Conservation (phyloP, 2,329 filamentous ascomycete genomes). For the Stachybotrys chlorohalonatus region DNA sequence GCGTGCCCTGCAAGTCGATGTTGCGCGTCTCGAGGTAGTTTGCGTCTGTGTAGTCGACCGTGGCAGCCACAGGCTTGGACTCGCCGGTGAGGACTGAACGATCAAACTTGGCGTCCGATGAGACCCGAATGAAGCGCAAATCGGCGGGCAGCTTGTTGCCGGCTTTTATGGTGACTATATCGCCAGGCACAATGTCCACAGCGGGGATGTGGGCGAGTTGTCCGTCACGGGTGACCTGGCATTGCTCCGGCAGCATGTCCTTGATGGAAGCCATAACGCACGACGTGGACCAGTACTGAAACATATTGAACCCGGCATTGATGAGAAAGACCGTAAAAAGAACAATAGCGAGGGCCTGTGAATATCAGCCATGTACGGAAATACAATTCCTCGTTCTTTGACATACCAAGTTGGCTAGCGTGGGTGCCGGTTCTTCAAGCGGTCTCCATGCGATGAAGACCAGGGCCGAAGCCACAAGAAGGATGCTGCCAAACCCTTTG, state of each 20-base stretch:
- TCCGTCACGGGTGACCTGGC: conserved; percentile 54
- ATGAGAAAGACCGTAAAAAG: conserved; percentile 60
- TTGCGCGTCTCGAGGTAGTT: conserved; percentile 72
- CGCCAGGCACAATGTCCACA: conserved; percentile 60
- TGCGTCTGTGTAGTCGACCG: conserved; percentile 56
- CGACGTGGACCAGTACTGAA: conserved; percentile 68
- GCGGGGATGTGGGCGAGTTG: conserved; percentile 38
- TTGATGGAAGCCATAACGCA: conserved; percentile 74
- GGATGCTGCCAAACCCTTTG: conserved; percentile 65
- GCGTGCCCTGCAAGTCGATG: conserved; percentile 72
- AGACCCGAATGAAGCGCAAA: conserved; percentile 59
- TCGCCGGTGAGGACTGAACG: conserved; percentile 63
- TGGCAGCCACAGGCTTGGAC: conserved; percentile 54
- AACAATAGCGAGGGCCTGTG: conserved; percentile 59
- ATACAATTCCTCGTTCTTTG: neutral
- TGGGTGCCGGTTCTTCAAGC: conserved; percentile 56
- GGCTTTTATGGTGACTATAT: conserved; percentile 57
- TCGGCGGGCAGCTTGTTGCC: conserved; percentile 70
- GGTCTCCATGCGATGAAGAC: conserved; percentile 74
- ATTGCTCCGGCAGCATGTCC: conserved; percentile 69
- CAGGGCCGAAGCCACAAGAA: conserved; percentile 59
- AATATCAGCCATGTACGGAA: neutral
- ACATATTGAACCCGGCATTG: conserved; percentile 61
- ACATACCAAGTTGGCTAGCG: conserved; percentile 49
- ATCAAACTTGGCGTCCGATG: conserved; percentile 63